Evolutionary conservation across 306 rosid species (phyloP).

Genomic region (Luffa acutangula): DNA sequence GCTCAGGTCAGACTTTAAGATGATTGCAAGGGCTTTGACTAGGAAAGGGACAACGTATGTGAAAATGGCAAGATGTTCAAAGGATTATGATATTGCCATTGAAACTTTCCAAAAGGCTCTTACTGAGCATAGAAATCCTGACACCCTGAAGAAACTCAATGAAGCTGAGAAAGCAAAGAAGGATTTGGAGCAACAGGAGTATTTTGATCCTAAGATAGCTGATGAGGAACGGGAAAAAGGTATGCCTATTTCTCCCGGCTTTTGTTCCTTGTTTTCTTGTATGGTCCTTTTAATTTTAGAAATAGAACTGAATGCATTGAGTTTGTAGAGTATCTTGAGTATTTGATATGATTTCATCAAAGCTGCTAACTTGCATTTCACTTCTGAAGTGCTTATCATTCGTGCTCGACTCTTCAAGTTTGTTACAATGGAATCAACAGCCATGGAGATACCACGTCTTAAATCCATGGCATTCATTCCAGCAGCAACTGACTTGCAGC

Average conservation of each 20-base stretch:
- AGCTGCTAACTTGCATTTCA: not conserved
- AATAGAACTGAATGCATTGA: not conserved
- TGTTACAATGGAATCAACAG: slow-evolving; percentile 81
- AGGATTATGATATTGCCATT: slow-evolving; percentile 79
- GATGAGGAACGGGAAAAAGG: slow-evolving; percentile 98
- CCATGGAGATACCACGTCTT: slow-evolving; percentile 84
- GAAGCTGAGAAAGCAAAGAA: slow-evolving; percentile 85
- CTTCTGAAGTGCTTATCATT: slow-evolving; percentile 94
- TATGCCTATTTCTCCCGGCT: not conserved
- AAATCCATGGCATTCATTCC: slow-evolving; percentile 98
- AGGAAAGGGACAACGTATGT: slow-evolving; percentile 75
- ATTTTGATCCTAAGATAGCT: slow-evolving; percentile 70
- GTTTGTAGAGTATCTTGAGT: not conserved
- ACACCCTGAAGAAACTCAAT: slow-evolving; percentile 71
- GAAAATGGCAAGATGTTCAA: slow-evolving; percentile 67
- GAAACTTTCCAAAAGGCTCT: slow-evolving; percentile 89
- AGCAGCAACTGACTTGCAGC: slow-evolving; percentile 97
- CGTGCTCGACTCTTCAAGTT: slow-evolving; percentile 83
- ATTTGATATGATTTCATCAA: not conserved
- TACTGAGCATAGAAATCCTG: slow-evolving; percentile 96
- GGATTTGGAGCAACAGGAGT: slow-evolving; percentile 81
- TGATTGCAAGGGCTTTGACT: slow-evolving; percentile 90
- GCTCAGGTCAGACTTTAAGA: slow-evolving; percentile 75
- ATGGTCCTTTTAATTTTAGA: not conserved
- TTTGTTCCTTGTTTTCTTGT: not conserved